Conservation (phyloP, 306 rosid genomes). For the Acmispon strigosus region DNA sequence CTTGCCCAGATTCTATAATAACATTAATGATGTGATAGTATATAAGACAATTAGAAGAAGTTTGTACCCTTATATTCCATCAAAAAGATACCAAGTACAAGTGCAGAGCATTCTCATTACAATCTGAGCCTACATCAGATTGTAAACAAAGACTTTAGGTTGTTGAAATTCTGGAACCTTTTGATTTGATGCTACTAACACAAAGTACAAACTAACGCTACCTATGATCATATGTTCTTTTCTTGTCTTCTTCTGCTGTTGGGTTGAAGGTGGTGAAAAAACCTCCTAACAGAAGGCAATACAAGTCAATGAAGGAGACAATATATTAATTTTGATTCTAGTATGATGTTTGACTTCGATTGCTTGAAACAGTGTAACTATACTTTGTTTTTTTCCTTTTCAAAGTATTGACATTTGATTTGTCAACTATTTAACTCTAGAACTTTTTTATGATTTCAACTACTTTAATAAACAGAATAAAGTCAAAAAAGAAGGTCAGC, state of each 20-base stretch:
- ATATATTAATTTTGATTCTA: neutral
- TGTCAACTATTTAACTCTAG: constrained; percentile 13
- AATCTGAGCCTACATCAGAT: neutral
- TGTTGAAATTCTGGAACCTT: neutral
- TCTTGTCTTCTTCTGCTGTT: neutral
- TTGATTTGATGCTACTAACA: neutral
- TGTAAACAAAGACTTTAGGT: neutral
- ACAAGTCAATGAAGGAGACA: constrained; percentile 14
- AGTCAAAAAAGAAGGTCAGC: constrained; percentile 7
- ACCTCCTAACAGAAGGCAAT: constrained; percentile 10
- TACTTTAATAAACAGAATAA: neutral
- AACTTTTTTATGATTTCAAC: constrained; percentile 12
- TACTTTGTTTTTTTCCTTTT: neutral
- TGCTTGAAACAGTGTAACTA: neutral
- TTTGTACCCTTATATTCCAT: neutral
- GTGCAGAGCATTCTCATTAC: neutral
- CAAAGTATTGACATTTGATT: constrained; percentile 21
- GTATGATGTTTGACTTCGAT: constrained; percentile 15
- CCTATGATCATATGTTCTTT: neutral
- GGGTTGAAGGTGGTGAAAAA: constrained; percentile 4
- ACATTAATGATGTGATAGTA: too few species aligned
- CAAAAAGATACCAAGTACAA: neutral
- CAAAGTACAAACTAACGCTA: neutral
- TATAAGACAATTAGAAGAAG: too few species aligned
- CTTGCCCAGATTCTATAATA: too few species aligned